Evolutionary conservation across 768 basidiomycete genomes (phyloP), one percentile per base, ranked within the genome.

Genomic region (Scleroderma bovista): DNA sequence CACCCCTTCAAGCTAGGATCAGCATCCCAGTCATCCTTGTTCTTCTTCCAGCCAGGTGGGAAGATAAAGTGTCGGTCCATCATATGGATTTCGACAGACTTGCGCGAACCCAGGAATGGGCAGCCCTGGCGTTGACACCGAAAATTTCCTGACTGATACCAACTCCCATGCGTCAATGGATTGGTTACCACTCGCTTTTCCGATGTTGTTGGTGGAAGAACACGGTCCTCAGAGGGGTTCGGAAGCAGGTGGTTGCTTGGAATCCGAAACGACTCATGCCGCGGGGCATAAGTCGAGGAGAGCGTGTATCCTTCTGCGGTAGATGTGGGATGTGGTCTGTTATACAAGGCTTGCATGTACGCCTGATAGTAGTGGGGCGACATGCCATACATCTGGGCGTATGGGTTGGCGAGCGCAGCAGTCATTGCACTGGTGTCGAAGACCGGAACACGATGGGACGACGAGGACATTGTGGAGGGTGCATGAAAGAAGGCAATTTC

Each of bases 31-130:
- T 84, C 84, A 32, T 64, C 49, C 48, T 75, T 74, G 55, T 66
- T 64, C 41, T 77, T 73, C 24, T 83, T 72, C 83, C 85, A 89
- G 19, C 81, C 84, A 39, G 78, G 75, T 20, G 91, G 90, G 55
- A 80, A 90, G 42, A 92, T 81, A 38, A 93, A 74, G 64, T 93
- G 90, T n/a, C 89, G 76, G 57, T 92, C 90, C 89, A 91, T 92
- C 81, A 82, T 85, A 60, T 93, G 91, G 24, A 72, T 74, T 64
- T 91, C 85, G 15, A 91, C 78, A 22, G 79, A 70, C 61, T 88
- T 87, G 36, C 72, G 69, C 3, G 88, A 84, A 31, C 86, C 89
- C 34, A 70, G 70, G 58, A 88, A 93, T 6, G 63, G 57, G 62
- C 90, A 93, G n/a, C 75, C 74, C 38, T 68, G 72, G 57, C 84